A percentile compares a stretch with the other conserved stretches of the same genome.
These are phyloP conservation scores for Astrothelium subdiscretum DNA, from an alignment of 495 filamentous ascomycete species.

Conservation along the genomic window DNA sequence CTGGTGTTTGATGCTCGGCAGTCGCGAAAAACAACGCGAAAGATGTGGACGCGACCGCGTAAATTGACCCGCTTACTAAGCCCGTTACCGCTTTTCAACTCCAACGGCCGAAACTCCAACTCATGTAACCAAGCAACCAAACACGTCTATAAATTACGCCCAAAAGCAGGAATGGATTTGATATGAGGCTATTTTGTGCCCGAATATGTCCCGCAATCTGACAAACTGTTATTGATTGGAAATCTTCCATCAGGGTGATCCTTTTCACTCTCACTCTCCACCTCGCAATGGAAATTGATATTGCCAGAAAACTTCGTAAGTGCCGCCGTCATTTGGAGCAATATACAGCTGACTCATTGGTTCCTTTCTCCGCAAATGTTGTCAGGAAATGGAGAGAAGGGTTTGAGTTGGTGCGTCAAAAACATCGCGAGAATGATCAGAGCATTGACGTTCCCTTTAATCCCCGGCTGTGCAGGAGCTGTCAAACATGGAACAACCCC, in stretches of 20 bases:
- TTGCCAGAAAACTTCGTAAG: neutral
- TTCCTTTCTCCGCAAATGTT: neutral
- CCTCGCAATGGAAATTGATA: neutral
- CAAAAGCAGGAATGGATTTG: no score
- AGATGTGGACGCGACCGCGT: neutral
- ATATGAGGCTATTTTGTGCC: no score
- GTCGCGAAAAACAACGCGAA: neutral
- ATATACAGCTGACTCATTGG: neutral
- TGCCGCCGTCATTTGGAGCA: neutral
- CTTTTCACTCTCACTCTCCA: no score
- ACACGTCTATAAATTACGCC: no score
- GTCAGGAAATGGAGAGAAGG: neutral
- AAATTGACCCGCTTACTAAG: neutral
- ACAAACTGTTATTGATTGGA: no score
- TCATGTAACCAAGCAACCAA: neutral
- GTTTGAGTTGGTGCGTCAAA: neutral
- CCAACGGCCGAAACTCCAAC: neutral
- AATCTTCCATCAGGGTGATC: no score
- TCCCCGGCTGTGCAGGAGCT: neutral
- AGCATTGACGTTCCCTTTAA: neutral
- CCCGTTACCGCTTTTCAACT: no score
- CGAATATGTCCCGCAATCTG: no score
- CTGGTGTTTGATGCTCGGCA: neutral
- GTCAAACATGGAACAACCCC: neutral
- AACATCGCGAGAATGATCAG: neutral